A percentile compares a stretch with the other conserved stretches of the same genome.
Evolutionary conservation across 2,329 filamentous ascomycete genomes (phyloP).

Genomic region (Trichoderma sp.): DNA sequence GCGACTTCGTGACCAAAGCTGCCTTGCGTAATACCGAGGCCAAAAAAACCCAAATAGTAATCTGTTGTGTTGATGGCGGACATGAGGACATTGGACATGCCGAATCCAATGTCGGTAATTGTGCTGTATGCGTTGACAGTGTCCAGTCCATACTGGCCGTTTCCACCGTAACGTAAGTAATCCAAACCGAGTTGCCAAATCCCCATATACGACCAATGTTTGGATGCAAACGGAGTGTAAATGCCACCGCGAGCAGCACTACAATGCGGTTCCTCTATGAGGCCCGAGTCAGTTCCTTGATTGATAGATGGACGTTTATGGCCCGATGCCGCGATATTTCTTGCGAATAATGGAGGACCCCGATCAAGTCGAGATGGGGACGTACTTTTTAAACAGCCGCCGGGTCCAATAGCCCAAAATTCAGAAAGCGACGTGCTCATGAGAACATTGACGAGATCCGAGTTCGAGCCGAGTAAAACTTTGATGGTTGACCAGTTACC

Average conservation of each 20-base stretch:
- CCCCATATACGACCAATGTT: slow-evolving; percentile 57
- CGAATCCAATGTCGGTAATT: slow-evolving; percentile 35
- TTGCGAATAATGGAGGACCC: background rate
- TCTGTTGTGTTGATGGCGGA: slow-evolving; percentile 54
- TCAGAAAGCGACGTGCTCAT: slow-evolving; percentile 68
- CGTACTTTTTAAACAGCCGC: slow-evolving; percentile 53
- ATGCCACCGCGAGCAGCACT: slow-evolving; percentile 54
- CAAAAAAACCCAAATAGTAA: slow-evolving; percentile 54
- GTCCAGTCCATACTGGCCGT: slow-evolving; percentile 63
- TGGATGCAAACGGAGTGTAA: slow-evolving; percentile 53
- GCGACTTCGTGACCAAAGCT: slow-evolving; percentile 49
- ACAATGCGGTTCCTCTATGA: slow-evolving; percentile 50
- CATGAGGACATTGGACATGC: slow-evolving; percentile 46
- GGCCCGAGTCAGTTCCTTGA: slow-evolving; percentile 24
- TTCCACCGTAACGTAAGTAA: slow-evolving; percentile 56
- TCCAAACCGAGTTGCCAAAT: slow-evolving; percentile 58
- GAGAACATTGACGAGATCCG: slow-evolving; percentile 38
- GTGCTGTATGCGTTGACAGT: slow-evolving; percentile 42
- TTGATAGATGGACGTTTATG: background rate
- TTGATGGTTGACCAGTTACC: slow-evolving; percentile 70
- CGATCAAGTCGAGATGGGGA: slow-evolving; percentile 19
- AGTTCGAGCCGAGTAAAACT: slow-evolving; percentile 46
- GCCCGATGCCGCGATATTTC: background rate
- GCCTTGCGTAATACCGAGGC: slow-evolving; percentile 53
- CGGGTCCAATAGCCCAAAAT: slow-evolving; percentile 63